Evolutionary conservation across 192 early-diverging fungal species (phyloP), one percentile per base, ranked within the genome.

Genomic region (Funneliformis mosseae): DNA sequence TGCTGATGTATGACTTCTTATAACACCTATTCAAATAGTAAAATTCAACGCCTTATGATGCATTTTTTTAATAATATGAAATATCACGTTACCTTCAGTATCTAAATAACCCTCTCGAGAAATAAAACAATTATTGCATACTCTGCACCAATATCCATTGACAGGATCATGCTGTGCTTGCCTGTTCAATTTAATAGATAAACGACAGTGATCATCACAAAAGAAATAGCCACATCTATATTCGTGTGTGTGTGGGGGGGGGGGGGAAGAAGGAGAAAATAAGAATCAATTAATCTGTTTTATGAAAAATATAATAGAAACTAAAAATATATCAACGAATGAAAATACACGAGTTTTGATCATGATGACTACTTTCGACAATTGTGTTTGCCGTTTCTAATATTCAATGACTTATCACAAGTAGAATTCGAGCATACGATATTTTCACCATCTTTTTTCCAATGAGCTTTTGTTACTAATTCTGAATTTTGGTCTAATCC

Each of bases 221-320:
- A 89, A 90, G 25, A 93, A 46, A 41, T 88, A 83, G 0, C 93
- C 93, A 72, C 93, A 94, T 45, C 90, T 89, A 72, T 70, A 79
- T 68, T 81, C 80, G n/a, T n/a, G n/a, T n/a, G n/a, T n/a, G n/a
- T 69, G 48, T 42, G 8, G 63, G 42, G 68, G 59, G n/a, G 14
- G 77, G 0, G 27, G 42, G 41, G 5, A 70, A 21, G 6, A 60
- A 85, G 59, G 18, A 55, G 18, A 5, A 55, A 55, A 55, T 55
- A 55, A 55, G 16, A 55, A 55, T 55, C 50, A 55, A 55, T 55
- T 18, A 55, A 55, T 55, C 50, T 55, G 50, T 55, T 55, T 21
- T 55, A 55, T 6, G 16, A 21, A 55, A 55, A 55, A n/a, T 55
- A 55, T 55, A 55, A 55, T 55, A 21, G 50, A 16, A 55, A 21